These are phyloP conservation scores for Didymella exigua DNA, from an alignment of 2,329 filamentous ascomycete species.

Conservation along the genomic window DNA sequence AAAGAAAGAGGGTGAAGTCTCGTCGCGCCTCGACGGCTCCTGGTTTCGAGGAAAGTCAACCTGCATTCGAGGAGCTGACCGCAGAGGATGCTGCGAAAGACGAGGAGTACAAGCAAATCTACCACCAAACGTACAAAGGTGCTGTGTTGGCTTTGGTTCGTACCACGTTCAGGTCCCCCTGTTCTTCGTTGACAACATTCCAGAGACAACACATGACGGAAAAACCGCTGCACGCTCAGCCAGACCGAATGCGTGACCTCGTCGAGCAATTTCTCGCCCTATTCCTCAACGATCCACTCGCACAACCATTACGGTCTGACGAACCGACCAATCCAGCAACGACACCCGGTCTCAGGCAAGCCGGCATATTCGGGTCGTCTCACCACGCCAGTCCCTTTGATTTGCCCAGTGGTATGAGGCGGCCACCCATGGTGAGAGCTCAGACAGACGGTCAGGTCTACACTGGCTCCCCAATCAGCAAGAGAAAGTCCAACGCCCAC, in stretches of 20 bases:
- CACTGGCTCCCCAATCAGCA: conserved; percentile 36
- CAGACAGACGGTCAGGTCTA: conserved; percentile 23
- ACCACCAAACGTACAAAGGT: conserved; percentile 58
- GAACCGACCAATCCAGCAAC: conserved; percentile 23
- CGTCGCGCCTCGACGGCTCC: conserved; percentile 31
- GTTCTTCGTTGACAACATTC: not conserved
- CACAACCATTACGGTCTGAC: conserved; percentile 23
- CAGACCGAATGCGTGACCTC: conserved; percentile 53
- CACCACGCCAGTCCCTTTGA: conserved; percentile 43
- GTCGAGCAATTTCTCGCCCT: conserved; percentile 55
- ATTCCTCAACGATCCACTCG: conserved; percentile 54
- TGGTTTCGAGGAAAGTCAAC: conserved; percentile 22
- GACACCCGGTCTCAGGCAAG: conserved; percentile 37
- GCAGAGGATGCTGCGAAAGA: conserved; percentile 48
- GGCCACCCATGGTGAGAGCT: conserved; percentile 22
- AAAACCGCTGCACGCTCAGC: conserved; percentile 47
- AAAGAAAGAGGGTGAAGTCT: conserved; percentile 47
- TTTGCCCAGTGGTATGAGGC: conserved; percentile 35
- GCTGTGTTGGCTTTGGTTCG: conserved; percentile 55
- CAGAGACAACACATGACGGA: conserved; percentile 49
- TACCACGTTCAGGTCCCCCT: not conserved
- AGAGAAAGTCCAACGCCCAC: conserved; percentile 12
- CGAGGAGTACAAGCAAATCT: conserved; percentile 59
- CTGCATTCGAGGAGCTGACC: conserved; percentile 19
- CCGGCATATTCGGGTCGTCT: conserved; percentile 26